Conservation (phyloP, 768 basidiomycete species). For the Lactifluus echinatus region DNA sequence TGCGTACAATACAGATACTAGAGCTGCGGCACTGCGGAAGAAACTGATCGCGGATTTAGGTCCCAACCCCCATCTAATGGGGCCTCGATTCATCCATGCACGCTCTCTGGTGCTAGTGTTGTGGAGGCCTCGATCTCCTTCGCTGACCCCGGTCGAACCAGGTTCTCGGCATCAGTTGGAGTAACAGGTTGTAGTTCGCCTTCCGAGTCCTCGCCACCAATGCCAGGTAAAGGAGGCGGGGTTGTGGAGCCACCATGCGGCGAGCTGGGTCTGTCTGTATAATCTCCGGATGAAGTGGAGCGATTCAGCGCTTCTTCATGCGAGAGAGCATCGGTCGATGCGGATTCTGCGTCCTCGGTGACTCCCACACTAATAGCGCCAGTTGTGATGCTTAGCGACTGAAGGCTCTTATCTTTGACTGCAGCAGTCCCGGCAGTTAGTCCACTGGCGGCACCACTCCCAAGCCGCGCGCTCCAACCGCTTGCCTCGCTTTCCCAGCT, state of each 20-base stretch:
- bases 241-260: not conserved
- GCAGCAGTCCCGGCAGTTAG: conserved; percentile 1
- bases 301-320: not conserved
- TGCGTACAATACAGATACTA: conserved; percentile 9
- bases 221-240: not conserved
- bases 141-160: not conserved
- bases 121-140: not conserved
- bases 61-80: not conserved
- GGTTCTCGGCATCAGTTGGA: not conserved
- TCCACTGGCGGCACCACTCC: conserved; percentile 36
- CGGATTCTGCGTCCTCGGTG: conserved; percentile 25
- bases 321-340: conserved; percentile 2
- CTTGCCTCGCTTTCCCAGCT: conserved; percentile 92
- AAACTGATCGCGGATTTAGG: not conserved
- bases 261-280: not conserved
- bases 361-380: conserved; percentile 33
- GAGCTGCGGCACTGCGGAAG: not conserved
- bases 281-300: not conserved
- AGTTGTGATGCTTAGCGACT: conserved; percentile 17
- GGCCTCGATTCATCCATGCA: not conserved
- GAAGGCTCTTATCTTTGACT: conserved; percentile 10
- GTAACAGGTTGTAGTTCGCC: not conserved
- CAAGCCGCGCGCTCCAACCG: conserved; percentile 74
- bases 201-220: not conserved
- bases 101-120: not conserved